A percentile compares a stretch with the other conserved stretches of the same genome.
Evolutionary conservation across 768 basidiomycete genomes (phyloP).

Genomic region (Trametes cingulata): DNA sequence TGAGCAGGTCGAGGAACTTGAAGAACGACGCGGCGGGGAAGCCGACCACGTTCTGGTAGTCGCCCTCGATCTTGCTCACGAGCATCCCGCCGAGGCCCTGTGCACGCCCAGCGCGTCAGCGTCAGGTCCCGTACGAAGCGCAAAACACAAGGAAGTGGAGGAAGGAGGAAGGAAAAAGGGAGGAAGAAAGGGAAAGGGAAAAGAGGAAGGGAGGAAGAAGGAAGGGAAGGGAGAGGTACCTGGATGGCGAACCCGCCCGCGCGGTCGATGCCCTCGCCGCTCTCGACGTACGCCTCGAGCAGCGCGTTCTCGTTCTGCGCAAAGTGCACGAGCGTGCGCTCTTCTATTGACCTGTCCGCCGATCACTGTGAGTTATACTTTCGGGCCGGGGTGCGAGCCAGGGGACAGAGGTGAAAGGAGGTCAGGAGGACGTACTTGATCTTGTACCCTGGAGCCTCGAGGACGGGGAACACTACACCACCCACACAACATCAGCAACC

Average conservation of each 20-base stretch:
- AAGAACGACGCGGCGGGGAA: slow-evolving; percentile 90
- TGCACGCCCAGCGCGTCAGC: background rate
- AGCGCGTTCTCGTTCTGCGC: slow-evolving; percentile 58
- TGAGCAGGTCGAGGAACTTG: slow-evolving; percentile 63
- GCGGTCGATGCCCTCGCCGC: slow-evolving; percentile 81
- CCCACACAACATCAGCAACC: no score
- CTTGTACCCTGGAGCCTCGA: slow-evolving; percentile 74
- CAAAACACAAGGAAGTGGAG: background rate
- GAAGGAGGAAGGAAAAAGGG: background rate
- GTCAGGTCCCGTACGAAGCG: no score
- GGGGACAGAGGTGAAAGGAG: no score
- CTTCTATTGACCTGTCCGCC: slow-evolving; percentile 68
- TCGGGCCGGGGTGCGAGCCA: no score
- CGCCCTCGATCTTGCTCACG: slow-evolving; percentile 84
- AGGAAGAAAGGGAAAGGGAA: background rate
- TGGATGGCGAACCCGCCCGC: slow-evolving; percentile 96
- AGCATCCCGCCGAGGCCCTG: slow-evolving; percentile 83
- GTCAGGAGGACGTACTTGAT: slow-evolving; percentile 61
- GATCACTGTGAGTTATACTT: no score
- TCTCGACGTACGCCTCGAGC: slow-evolving; percentile 79
- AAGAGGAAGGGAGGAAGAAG: background rate
- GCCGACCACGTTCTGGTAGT: slow-evolving; percentile 89
- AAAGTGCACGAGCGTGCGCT: slow-evolving; percentile 79
- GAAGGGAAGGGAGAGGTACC: slow-evolving; percentile 41
- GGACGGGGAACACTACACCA: slow-evolving; percentile 66